These are phyloP conservation scores for Stylonectria norvegica DNA, from an alignment of 2,329 filamentous ascomycete genomes.

Conservation along the genomic window DNA sequence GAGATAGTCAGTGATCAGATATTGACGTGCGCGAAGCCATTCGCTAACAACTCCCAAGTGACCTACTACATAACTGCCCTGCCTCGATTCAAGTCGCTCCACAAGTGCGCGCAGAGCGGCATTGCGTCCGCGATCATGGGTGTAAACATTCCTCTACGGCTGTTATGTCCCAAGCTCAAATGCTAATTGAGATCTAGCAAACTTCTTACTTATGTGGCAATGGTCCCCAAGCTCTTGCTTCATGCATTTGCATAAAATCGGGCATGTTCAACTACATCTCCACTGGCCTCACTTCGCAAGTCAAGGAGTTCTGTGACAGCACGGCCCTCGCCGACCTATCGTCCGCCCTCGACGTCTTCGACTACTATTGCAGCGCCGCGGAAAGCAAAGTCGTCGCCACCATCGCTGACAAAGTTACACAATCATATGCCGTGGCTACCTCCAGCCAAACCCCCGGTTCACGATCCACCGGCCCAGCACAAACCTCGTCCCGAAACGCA, in stretches of 20 bases:
- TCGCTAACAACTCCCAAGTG: slow-evolving; percentile 33
- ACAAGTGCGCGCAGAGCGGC: slow-evolving; percentile 42
- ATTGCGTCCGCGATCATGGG: slow-evolving; percentile 41
- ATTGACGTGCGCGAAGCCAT: no score
- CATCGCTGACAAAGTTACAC: slow-evolving; percentile 36
- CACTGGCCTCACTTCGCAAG: slow-evolving; percentile 41
- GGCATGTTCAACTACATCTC: slow-evolving; percentile 43
- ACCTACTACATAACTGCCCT: slow-evolving; percentile 54
- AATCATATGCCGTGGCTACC: slow-evolving; percentile 14
- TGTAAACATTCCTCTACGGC: slow-evolving; percentile 28
- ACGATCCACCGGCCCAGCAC: slow-evolving; percentile 8
- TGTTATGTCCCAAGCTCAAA: slow-evolving; percentile 1
- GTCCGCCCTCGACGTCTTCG: slow-evolving; percentile 45
- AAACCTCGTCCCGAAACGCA: slow-evolving; percentile 2
- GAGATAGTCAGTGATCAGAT: slow-evolving; percentile 42
- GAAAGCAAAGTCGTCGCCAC: slow-evolving; percentile 39
- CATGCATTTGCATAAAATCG: slow-evolving; percentile 50
- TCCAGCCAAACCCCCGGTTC: slow-evolving; percentile 10
- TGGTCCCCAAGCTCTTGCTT: slow-evolving; percentile 48
- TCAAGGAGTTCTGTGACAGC: slow-evolving; percentile 43
- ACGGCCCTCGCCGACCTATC: slow-evolving; percentile 43
- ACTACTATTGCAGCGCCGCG: slow-evolving; percentile 50
- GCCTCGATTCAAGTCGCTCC: slow-evolving; percentile 43
- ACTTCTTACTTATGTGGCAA: slow-evolving; percentile 39
- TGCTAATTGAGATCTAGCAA: slow-evolving; percentile 25